Evolutionary conservation across 345 rosid genomes (phyloP).

Genomic region (Pistacia atlantica): DNA sequence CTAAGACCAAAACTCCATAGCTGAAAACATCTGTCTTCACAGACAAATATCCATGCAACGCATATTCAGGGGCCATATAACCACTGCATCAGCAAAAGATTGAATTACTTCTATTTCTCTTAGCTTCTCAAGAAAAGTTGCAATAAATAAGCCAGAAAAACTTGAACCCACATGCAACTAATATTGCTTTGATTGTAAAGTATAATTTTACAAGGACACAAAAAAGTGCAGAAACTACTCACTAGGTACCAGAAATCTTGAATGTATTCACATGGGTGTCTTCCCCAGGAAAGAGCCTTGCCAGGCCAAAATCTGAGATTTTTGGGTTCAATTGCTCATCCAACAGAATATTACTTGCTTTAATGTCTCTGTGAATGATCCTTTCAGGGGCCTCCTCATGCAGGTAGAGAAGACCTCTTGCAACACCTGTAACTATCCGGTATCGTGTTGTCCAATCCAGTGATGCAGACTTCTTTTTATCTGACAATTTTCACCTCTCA

Average conservation of each 20-base stretch:
- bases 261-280: slow-evolving; percentile 78
- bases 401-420: slow-evolving; percentile 74
- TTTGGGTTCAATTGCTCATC: slow-evolving; percentile 72
- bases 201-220: neutral
- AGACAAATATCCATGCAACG: slow-evolving; percentile 75
- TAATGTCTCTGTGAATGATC: slow-evolving; percentile 84
- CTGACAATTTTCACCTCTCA: slow-evolving; percentile 38
- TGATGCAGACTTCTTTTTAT: slow-evolving; percentile 40
- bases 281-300: slow-evolving; percentile 83
- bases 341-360: slow-evolving; percentile 69
- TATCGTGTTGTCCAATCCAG: slow-evolving; percentile 67
- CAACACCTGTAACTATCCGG: slow-evolving; percentile 63
- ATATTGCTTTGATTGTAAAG: neutral
- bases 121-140: neutral
- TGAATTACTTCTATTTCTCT: neutral
- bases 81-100: slow-evolving; percentile 58
- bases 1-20: slow-evolving; percentile 78
- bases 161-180: neutral
- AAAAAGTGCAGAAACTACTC: slow-evolving; percentile 42
- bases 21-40: slow-evolving; percentile 88
- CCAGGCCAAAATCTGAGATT: slow-evolving; percentile 86
- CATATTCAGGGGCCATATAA: slow-evolving; percentile 97
- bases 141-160: neutral
- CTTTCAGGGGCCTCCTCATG: slow-evolving; percentile 81
- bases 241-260: slow-evolving; percentile 82